A percentile compares a stretch with the other conserved stretches of the same genome.
Evolutionary conservation across 257 asterid species (phyloP).

Genomic region (Solanum lycopersicoides): DNA sequence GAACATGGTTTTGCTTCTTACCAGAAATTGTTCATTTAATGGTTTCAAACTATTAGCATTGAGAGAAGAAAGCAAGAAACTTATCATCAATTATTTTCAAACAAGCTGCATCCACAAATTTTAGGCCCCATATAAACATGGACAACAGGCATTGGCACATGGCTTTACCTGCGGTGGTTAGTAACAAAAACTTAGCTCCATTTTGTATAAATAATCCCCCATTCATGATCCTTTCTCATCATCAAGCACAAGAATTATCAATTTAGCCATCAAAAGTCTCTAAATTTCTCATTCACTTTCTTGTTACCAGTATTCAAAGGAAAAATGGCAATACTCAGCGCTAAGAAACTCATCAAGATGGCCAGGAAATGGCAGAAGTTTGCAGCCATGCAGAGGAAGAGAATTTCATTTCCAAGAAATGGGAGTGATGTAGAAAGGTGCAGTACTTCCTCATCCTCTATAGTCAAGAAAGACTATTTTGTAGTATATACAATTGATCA

Average conservation of each 20-base stretch:
- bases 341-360: too few relatives aligned
- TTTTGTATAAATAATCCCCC: background rate
- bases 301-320: background rate
- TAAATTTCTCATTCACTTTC: background rate
- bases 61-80: background rate
- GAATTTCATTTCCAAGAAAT: too few relatives aligned
- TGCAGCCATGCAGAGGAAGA: too few relatives aligned
- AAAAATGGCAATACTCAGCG: background rate
- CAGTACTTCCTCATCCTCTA: too few relatives aligned
- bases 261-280: background rate
- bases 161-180: background rate
- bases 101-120: background rate
- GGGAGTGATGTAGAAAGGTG: too few relatives aligned
- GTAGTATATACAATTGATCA: too few relatives aligned
- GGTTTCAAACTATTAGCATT: background rate
- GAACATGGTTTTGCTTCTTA: background rate
- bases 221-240: background rate
- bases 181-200: background rate
- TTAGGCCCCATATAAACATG: background rate
- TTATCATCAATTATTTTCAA: background rate
- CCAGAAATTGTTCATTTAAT: background rate
- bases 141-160: background rate
- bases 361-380: too few relatives aligned
- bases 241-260: background rate
- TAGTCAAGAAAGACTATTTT: too few relatives aligned